Base-by-base conservation (phyloP, 2,329 filamentous ascomycete species). In the Claviceps maximensis region DNA sequence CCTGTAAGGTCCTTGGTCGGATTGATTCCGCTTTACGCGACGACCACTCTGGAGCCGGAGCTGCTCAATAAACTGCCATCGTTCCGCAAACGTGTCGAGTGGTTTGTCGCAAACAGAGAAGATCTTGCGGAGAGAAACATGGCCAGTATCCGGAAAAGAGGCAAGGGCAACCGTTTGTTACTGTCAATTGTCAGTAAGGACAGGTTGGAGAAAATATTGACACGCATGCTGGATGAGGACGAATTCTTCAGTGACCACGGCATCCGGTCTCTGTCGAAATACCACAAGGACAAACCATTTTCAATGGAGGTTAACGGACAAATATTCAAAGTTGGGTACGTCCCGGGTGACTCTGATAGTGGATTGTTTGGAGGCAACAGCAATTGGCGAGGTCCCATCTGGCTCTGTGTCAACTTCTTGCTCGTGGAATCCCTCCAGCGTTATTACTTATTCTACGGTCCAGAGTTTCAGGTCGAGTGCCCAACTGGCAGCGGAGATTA, bases 241-340 rank as follows among this genome's bases (percentile, higher is more conserved):
- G 91, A 97, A 65, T 97, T 97, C 70, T 76, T 97, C 53, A 88
- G 88, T 53, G 82, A 90, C 48, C 84, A 95, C 65, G 91, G 91
- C 53, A 91, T 97, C 58, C 83, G 91, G 47, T 96, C 90, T 2
- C 74, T 97, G 62, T 96, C 90, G 31, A 95, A 93, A 69, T 87
- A 82, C 63, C 91, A 97, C 71, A 85, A 94, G 62, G 80, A 95
- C 15, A 73, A 96, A 59, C 93, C 93, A 0, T 93, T 88, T 67
- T 87, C 87, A 1, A 97, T 97, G 91, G 86, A 95, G 52, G 91
- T 96, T 55, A 95, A 97, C 59, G 89, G 88, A 0, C 89, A 96
- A 66, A 78, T 78, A 31, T 97, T 95, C 72, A 80, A 83, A 54
- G 91, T 97, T 42, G 80, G 83, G 61, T 97, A 97, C 63, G 82